These are phyloP conservation scores for Cerrena zonata DNA, from an alignment of 1,284 basidiomycete genomes.

Conservation along the genomic window DNA sequence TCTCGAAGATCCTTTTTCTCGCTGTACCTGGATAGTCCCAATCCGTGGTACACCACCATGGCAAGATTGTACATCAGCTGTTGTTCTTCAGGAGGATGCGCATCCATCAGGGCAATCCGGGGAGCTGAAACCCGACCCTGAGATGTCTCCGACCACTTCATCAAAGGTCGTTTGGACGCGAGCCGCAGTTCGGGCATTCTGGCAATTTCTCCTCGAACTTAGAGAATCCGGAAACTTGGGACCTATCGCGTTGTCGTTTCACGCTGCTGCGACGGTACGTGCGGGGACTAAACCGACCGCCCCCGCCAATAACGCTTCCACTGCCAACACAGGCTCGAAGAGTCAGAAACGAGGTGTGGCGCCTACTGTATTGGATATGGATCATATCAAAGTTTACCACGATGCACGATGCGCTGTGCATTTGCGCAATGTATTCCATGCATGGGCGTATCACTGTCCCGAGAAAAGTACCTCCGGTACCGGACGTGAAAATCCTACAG, in stretches of 20 bases:
- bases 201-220: slow-evolving; percentile 46
- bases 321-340: background rate
- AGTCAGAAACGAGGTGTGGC: background rate
- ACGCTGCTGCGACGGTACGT: slow-evolving; percentile 27
- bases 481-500: background rate
- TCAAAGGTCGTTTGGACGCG: slow-evolving; percentile 46
- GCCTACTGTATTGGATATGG: slow-evolving; percentile 29
- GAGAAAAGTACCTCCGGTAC: background rate
- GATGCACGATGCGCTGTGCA: slow-evolving; percentile 43
- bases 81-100: slow-evolving; percentile 27
- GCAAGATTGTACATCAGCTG: slow-evolving; percentile 41
- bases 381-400: slow-evolving; percentile 62
- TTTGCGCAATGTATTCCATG: slow-evolving; percentile 47
- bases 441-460: slow-evolving; percentile 37
- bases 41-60: slow-evolving; percentile 52
- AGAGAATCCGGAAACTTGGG: slow-evolving; percentile 38
- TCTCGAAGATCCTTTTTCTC: slow-evolving; percentile 31
- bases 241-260: slow-evolving; percentile 48
- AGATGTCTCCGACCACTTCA: background rate
- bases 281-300: slow-evolving; percentile 1
- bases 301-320: background rate
- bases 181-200: slow-evolving; percentile 40
- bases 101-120: background rate
- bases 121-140: background rate
- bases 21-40: slow-evolving; percentile 60